Base-by-base conservation (phyloP, 1,284 basidiomycete genomes). In the Grifola frondosa region DNA sequence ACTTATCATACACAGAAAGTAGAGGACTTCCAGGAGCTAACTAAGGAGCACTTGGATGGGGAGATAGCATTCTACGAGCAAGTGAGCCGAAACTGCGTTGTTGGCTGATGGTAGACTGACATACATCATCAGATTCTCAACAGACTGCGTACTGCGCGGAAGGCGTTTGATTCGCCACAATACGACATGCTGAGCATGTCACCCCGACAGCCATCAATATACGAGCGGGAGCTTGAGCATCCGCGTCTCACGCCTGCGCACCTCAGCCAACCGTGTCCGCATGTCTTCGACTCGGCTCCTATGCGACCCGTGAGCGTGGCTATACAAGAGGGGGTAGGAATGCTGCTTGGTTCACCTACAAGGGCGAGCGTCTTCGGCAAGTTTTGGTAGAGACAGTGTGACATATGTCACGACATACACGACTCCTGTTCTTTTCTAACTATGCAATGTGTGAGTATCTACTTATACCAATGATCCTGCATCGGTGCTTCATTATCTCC, bases 1-100 rank as follows among this genome's bases (percentile, higher is more conserved):
- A 81, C 77, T 2, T 89, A 88, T 54, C 87, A 91, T 57, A 65
- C 70, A 0, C 84, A 88, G 60, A 89, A 89, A 59, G 59, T 67
- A 4, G 83, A 88, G 55, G 87, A 89, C 56, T 84, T 90, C 50
- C 63, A 69, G 15, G 63, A 57, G 3, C 54, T 89, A 12, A 67
- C 78, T 10, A 78, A 71, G 41, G 82, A 86, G 30, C 82, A 89
- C 56, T 73, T 91, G 12, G 86, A 90, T 52, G 80, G 78, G 11
- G 88, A 90, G 60, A 89, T 91, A 49, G 73, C 68, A 5, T 74
- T 87, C 31, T 84, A 88, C 53, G 82, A 87, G 53, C 83, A 87
- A 68, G 82, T 80, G 36, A 20, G 53, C 44, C 8, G 4, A 12
- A 5, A 36, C 37, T 30, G n/a, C 17, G 30, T 26, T 25, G 48